These are phyloP conservation scores for Orbilia ellipsospora DNA, from an alignment of 2,329 filamentous ascomycete genomes.

Conservation along the genomic window DNA sequence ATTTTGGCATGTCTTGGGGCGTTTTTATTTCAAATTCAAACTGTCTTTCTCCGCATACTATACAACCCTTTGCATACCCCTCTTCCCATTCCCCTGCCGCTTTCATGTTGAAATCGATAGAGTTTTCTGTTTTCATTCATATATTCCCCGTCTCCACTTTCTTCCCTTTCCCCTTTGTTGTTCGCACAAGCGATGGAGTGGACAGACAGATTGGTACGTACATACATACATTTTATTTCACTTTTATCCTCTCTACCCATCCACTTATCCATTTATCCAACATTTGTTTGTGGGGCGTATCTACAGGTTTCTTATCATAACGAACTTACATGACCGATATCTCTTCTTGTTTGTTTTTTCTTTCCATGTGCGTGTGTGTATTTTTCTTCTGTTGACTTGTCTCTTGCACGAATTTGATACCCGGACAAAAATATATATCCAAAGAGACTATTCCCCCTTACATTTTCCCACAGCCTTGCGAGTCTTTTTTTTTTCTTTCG, in stretches of 20 bases:
- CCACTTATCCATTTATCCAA: neutral
- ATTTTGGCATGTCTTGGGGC: constrained; percentile 53
- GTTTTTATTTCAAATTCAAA: constrained; percentile 40
- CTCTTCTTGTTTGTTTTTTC: constrained; percentile 4
- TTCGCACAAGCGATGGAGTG: neutral
- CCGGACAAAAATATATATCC: neutral
- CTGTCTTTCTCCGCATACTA: constrained; percentile 21
- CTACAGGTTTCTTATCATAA: constrained; percentile 3
- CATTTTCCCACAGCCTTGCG: too few species aligned
- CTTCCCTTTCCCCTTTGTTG: neutral
- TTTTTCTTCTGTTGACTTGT: neutral
- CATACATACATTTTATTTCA: constrained; percentile 2
- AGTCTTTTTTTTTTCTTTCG: neutral
- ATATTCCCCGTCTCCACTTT: constrained; percentile 1
- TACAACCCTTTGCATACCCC: neutral
- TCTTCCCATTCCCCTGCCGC: constrained; percentile 2
- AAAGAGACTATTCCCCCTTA: too few species aligned
- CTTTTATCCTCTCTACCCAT: neutral
- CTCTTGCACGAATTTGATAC: constrained; percentile 28
- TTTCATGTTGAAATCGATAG: constrained; percentile 10
- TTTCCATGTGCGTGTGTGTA: neutral
- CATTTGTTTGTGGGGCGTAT: neutral
- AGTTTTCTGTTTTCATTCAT: neutral
- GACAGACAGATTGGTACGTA: constrained; percentile 20
- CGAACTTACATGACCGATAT: constrained; percentile 1